Evolutionary conservation across 148 eudicot genomes (phyloP).

Genomic region (Polygonum maritimum): DNA sequence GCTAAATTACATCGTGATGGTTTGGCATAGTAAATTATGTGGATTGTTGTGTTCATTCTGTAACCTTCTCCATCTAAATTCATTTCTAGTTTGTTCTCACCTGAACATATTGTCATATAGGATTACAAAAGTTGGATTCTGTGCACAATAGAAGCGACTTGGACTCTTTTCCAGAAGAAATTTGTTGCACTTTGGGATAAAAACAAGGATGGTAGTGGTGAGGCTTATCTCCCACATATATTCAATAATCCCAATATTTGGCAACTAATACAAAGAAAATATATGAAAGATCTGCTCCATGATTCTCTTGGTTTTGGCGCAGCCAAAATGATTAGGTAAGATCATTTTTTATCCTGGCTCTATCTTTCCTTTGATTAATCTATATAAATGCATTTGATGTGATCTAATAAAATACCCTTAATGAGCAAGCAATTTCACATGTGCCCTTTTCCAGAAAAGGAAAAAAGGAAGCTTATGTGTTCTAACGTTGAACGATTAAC

Average conservation of each 20-base stretch:
- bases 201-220: constrained; percentile 79
- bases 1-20: not conserved
- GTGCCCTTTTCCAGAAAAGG: too few relatives aligned
- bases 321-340: constrained; percentile 90
- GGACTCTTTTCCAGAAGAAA: constrained; percentile 68
- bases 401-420: not conserved
- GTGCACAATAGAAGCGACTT: constrained; percentile 52
- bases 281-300: constrained; percentile 63
- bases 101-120: constrained; percentile 25
- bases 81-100: not conserved
- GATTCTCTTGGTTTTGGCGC: constrained; percentile 91
- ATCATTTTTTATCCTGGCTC: not conserved
- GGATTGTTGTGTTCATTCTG: not conserved
- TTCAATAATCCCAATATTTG: constrained; percentile 61
- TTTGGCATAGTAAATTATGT: not conserved
- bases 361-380: not conserved
- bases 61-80: not conserved
- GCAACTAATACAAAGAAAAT: constrained; percentile 46
- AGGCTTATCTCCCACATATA: constrained; percentile 80
- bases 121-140: constrained; percentile 73
- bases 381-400: not conserved
- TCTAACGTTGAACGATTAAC: not conserved
- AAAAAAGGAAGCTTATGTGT: not conserved
- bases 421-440: not conserved
- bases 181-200: constrained; percentile 76